phyloP scores from a whole-genome alignment of 2,329 filamentous ascomycete genomes.

The Arthrobotrys entomopaga region DNA sequence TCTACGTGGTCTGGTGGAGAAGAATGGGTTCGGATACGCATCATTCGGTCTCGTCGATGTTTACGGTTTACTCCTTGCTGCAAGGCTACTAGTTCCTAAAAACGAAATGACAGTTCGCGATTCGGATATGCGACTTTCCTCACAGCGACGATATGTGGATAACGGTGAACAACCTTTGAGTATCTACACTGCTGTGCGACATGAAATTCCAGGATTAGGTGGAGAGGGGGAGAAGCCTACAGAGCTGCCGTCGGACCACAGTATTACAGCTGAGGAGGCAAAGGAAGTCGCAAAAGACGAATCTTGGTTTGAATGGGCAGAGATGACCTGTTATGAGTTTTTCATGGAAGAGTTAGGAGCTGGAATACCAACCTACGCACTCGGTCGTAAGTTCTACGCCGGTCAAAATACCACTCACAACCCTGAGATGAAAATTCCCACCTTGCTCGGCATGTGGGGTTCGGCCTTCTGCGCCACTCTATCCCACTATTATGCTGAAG shows the following conservation, averaged over 20 bases:
- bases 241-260: slow-evolving; percentile 57
- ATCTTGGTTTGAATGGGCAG: slow-evolving; percentile 97
- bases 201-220: slow-evolving; percentile 83
- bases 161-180: slow-evolving; percentile 85
- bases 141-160: slow-evolving; percentile 79
- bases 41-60: slow-evolving; percentile 92
- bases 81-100: slow-evolving; percentile 83
- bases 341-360: slow-evolving; percentile 84
- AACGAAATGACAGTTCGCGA: slow-evolving; percentile 82
- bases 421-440: slow-evolving; percentile 83
- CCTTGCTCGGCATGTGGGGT: slow-evolving; percentile 93
- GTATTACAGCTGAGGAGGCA: slow-evolving; percentile 63
- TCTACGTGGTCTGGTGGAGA: slow-evolving; percentile 87
- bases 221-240: slow-evolving; percentile 62
- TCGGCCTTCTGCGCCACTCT: slow-evolving; percentile 96
- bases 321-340: slow-evolving; percentile 92
- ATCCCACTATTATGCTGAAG: slow-evolving; percentile 94
- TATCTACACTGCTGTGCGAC: slow-evolving; percentile 93
- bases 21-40: slow-evolving; percentile 80
- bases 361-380: slow-evolving; percentile 92
- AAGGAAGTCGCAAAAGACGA: slow-evolving; percentile 65
- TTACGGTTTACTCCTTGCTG: slow-evolving; percentile 86
- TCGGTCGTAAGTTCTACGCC: slow-evolving; percentile 82
- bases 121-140: slow-evolving; percentile 87
- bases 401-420: slow-evolving; percentile 76